A percentile compares a stretch with the other conserved stretches of the same genome.
These are phyloP conservation scores for Zoysia matrella DNA, from an alignment of 202 grass and related monocot species.

Conservation along the genomic window DNA sequence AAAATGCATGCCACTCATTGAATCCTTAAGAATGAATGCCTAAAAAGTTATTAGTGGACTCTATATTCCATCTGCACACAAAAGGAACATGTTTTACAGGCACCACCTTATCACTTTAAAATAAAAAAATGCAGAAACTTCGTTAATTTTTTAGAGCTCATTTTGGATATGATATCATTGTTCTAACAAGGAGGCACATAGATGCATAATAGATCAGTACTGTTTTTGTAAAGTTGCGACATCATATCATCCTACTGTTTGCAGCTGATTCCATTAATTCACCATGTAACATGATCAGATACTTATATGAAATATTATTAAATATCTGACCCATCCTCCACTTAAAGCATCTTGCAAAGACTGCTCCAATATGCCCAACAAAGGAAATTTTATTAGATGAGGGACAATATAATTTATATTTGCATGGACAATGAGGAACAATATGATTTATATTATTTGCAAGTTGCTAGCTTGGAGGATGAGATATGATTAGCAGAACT, in stretches of 20 bases:
- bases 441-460: neutral
- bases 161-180: neutral
- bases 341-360: no score
- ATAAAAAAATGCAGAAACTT: no score
- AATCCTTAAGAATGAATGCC: neutral
- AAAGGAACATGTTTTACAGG: neutral
- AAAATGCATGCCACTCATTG: neutral
- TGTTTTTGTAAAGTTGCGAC: neutral
- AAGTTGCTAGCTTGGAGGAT: neutral
- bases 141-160: neutral
- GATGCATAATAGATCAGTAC: neutral
- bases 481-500: neutral
- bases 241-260: neutral
- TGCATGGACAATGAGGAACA: neutral
- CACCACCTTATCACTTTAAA: neutral
- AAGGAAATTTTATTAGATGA: neutral
- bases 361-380: neutral
- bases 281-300: no score
- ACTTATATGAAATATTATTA: no score
- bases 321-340: no score
- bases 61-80: neutral
- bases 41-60: neutral
- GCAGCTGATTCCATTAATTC: neutral
- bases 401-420: no score
- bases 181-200: neutral